These are phyloP conservation scores for Stachybotrys chartarum DNA, from an alignment of 2,329 filamentous ascomycete species.

Conservation along the genomic window DNA sequence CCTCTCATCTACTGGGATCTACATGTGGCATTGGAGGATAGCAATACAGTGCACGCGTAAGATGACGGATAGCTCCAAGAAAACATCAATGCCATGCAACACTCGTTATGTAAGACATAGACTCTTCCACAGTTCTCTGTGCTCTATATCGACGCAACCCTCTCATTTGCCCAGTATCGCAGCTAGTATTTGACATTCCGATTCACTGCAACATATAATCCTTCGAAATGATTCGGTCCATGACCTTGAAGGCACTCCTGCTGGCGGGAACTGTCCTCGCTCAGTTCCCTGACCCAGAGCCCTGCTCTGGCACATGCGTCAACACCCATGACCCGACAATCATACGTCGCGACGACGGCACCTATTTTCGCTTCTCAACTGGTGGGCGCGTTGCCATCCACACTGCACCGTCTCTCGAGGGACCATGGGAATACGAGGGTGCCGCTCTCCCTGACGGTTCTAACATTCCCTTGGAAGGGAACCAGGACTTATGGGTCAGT, in stretches of 20 bases:
- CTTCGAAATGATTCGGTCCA: no score
- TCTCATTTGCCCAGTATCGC: no score
- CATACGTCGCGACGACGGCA: constrained; percentile 29
- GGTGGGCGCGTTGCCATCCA: constrained; percentile 31
- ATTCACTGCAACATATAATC: no score
- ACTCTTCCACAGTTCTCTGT: no score
- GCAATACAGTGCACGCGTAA: no score
- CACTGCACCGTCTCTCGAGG: constrained; percentile 25
- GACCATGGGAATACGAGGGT: constrained; percentile 34
- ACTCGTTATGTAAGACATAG: no score
- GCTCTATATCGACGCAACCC: no score
- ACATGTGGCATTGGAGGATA: no score
- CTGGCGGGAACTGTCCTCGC: background rate
- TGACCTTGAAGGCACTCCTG: background rate
- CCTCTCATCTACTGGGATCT: no score
- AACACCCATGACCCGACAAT: constrained; percentile 29
- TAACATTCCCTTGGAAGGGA: constrained; percentile 30
- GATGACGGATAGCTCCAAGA: no score
- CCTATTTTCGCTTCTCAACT: constrained; percentile 35
- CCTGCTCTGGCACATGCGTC: constrained; percentile 28
- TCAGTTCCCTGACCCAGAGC: constrained; percentile 19
- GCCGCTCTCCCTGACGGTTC: constrained; percentile 27
- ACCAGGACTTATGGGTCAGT: constrained; percentile 36
- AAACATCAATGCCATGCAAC: no score
- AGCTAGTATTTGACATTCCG: no score